Evolutionary conservation across 1,139 yeast genomes (phyloP).

Genomic region (Meyerozyma elateridarum): DNA sequence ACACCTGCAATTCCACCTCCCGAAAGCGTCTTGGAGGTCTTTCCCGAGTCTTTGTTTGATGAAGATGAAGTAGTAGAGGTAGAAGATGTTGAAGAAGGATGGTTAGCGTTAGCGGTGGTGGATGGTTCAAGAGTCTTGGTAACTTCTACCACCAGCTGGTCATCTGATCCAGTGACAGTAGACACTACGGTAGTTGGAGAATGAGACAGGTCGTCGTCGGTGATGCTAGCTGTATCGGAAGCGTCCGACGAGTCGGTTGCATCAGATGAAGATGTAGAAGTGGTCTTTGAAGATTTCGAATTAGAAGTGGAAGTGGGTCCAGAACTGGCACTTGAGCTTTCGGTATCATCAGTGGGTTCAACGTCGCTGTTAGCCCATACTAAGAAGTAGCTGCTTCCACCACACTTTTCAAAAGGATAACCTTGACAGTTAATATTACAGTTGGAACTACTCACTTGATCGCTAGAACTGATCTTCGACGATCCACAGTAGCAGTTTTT

Average conservation of each 20-base stretch:
- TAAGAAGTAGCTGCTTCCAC: conserved; percentile 50
- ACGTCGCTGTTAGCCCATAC: conserved; percentile 40
- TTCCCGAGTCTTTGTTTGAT: conserved; percentile 11
- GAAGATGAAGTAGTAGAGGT: conserved; percentile 4
- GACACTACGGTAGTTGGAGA: conserved; percentile 2
- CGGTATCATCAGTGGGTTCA: conserved; percentile 13
- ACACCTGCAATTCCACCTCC: conserved; percentile 75
- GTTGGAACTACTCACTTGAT: conserved; percentile 26
- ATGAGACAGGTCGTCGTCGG: conserved; percentile 2
- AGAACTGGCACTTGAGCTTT: conserved; percentile 13
- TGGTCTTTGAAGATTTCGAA: conserved; percentile 5
- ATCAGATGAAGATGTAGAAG: conserved; percentile 12
- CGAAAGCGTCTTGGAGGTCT: conserved; percentile 30
- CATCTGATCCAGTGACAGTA: conserved; percentile 3
- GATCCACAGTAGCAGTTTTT: conserved; percentile 60
- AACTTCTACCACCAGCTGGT: conserved; percentile 3
- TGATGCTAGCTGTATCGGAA: conserved; percentile 3
- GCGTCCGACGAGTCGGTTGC: conserved; percentile 9
- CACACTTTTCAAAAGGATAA: conserved; percentile 55
- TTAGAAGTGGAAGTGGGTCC: conserved; percentile 10
- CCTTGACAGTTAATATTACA: conserved; percentile 56
- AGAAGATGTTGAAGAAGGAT: conserved; percentile 6
- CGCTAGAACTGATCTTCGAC: conserved; percentile 29
- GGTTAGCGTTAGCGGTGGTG: background rate
- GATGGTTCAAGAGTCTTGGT: background rate